phyloP scores from a whole-genome alignment of 164 flowering plant species.

The Magnolia kwangsiensis region DNA sequence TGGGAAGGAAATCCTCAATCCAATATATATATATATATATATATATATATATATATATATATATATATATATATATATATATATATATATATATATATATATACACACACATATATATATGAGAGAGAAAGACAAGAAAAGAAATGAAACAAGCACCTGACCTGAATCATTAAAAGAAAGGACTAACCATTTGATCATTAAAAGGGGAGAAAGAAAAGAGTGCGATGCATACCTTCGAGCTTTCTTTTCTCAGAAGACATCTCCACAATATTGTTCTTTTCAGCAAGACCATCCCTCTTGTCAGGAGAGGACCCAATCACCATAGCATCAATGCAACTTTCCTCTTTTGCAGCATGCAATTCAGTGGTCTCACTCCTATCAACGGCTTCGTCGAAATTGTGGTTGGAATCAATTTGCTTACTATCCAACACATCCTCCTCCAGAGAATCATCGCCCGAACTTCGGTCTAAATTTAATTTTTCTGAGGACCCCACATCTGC shows the following conservation, averaged over 20 bases:
- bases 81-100: too few relatives aligned
- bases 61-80: too few relatives aligned
- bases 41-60: too few relatives aligned
- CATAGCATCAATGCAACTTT: constrained; percentile 36
- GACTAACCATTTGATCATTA: too few relatives aligned
- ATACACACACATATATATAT: too few relatives aligned
- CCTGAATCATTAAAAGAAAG: too few relatives aligned
- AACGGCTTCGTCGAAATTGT: constrained; percentile 34
- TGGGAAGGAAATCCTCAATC: too few relatives aligned
- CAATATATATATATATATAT: too few relatives aligned
- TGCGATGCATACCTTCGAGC: constrained; percentile 40
- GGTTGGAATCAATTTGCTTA: constrained; percentile 54
- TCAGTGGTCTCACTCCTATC: constrained; percentile 38
- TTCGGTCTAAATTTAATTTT: constrained; percentile 70
- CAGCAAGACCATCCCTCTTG: constrained; percentile 28
- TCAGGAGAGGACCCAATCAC: constrained; percentile 36
- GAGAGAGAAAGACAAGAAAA: too few relatives aligned
- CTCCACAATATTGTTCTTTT: constrained; percentile 27
- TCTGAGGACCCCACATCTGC: constrained; percentile 55
- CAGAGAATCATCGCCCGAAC: constrained; percentile 87
- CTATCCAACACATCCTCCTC: constrained; percentile 71
- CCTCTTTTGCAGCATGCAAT: constrained; percentile 40
- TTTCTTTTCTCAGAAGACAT: constrained; percentile 62
- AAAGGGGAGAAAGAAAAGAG: too few relatives aligned
- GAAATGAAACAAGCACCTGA: too few relatives aligned